Base-by-base conservation (phyloP, 352 stramenopile genomes). In the Nothophytophthora sp. region DNA sequence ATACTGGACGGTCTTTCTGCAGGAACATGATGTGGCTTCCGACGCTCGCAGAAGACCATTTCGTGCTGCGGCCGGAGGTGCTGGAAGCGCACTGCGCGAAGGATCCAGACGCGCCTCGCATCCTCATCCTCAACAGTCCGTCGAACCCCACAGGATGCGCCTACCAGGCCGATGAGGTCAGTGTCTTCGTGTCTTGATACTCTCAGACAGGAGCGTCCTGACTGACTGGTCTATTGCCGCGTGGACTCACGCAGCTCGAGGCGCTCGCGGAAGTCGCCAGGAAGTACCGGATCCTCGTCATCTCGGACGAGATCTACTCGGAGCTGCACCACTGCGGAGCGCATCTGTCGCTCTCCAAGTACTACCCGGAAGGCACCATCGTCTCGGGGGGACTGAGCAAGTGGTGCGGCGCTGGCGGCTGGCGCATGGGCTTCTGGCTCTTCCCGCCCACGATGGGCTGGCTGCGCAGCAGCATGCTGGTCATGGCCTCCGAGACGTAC, bases 221-320 rank as follows among this genome's bases (percentile, higher is more conserved):
- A 28, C 11, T 42, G 16, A 28, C 13, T n/a, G 13, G 0, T n/a
- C 10, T 25, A 15, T 9, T 15, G 2, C 9, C 27, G 13, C 28
- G 22, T 42, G 8, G 42, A 24, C 25, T 57, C 33, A 64, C 15
- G 13, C 50, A 85, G 69, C 55, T 92, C 45, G 53, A 82, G 11
- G 80, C 67, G 24, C 67, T 96, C 12, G 86, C 86, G 22, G 62
- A 76, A 11, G 63, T 95, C 5, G 85, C 82, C 23, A 73, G 83
- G 36, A 92, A 91, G 63, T 94, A 95, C 56, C 76, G 85, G 16
- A 78, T 96, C 39, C 76, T 95, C n/a, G 84, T 96, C 18, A 82
- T 96, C 19, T 96, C 86, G 32, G 86, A 96, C 46, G 86, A 96
- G 61, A 90, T 96, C 40, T 96, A 96, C 64, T 92, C 84, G 25